These are phyloP conservation scores for Metschnikowia kofuensis DNA, from an alignment of 805 yeast genomes.

Conservation along the genomic window DNA sequence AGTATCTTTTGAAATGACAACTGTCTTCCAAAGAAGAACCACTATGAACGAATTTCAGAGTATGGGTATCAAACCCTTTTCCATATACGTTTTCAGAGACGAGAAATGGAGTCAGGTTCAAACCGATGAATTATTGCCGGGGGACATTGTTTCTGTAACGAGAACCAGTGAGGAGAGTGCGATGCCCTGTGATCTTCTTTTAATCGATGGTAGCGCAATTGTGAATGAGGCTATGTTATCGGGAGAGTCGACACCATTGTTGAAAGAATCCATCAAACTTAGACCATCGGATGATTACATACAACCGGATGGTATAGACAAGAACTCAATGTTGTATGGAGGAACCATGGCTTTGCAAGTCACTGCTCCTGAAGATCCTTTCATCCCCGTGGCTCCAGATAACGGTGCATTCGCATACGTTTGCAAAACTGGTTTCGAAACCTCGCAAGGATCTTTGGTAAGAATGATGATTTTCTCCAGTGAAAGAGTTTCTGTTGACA, in stretches of 20 bases:
- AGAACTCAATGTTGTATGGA: slow-evolving; percentile 85
- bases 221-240: slow-evolving; percentile 98
- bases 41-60: slow-evolving; percentile 95
- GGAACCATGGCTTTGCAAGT: slow-evolving; percentile 97
- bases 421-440: slow-evolving; percentile 94
- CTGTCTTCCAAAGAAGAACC: slow-evolving; percentile 91
- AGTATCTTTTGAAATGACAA: slow-evolving; percentile 87
- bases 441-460: slow-evolving; percentile 95
- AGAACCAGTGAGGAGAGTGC: slow-evolving; percentile 92
- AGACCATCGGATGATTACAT: slow-evolving; percentile 71
- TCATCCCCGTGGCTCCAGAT: slow-evolving; percentile 74
- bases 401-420: slow-evolving; percentile 89
- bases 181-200: slow-evolving; percentile 86
- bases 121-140: slow-evolving; percentile 81
- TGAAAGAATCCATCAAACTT: slow-evolving; percentile 84
- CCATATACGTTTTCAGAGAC: slow-evolving; percentile 69
- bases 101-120: slow-evolving; percentile 64
- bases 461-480: slow-evolving; percentile 97
- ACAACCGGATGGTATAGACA: slow-evolving; percentile 80
- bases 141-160: slow-evolving; percentile 82
- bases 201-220: slow-evolving; percentile 87
- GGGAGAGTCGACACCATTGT: slow-evolving; percentile 95
- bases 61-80: slow-evolving; percentile 94
- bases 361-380: slow-evolving; percentile 56
- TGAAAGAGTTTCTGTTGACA: slow-evolving; percentile 95